Base-by-base conservation (phyloP, 2,329 filamentous ascomycete species). In the Purpureocillium lavendulum region DNA sequence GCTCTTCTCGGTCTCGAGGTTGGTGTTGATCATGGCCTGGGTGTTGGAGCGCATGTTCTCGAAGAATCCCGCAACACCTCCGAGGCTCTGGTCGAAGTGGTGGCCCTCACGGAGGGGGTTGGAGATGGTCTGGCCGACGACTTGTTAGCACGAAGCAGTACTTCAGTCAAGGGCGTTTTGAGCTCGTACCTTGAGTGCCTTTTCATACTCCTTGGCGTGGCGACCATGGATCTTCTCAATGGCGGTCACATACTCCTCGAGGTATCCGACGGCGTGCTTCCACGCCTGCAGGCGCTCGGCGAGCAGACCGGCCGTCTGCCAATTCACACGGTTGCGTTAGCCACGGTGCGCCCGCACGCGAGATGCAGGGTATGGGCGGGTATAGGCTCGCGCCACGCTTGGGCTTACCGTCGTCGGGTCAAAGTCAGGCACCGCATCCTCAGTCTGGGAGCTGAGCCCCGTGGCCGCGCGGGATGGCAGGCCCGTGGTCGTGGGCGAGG, bases 31-130 rank as follows among this genome's bases (percentile, higher is more conserved):
- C 54, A 97, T 76, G 34, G 83, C 85, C 74, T 94, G 86, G 5
- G 90, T 96, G 65, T 97, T 97, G 53, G 82, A 75, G 43, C 89
- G 81, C 66, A 98, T 80, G 62, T 92, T 96, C 65, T 97, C 90
- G 56, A 97, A 96, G 65, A 95, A 79, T 44, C 87, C 84, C 33
- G 87, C 82, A 40, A 98, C 67, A 44, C 92, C 92, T 15, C 87
- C 88, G n/a, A 90, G 70, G 42, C 76, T 81, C 61, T 94, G 84
- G 56, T 94, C 87, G 57, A 97, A 98, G 65, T 98, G 92, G 52
- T 94, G 80, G 3, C 85, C 87, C 62, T 97, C 87, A 59, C 77
- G 86, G 48, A 98, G 68, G 14, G 92, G 90, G 51, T 84, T 80
- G 41, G 80, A 84, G 49, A 98, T 86, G 15, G 84, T 86, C 86